These are phyloP conservation scores for Filobasidium uniguttulatum DNA, from an alignment of 1,284 basidiomycete genomes.

Conservation along the genomic window DNA sequence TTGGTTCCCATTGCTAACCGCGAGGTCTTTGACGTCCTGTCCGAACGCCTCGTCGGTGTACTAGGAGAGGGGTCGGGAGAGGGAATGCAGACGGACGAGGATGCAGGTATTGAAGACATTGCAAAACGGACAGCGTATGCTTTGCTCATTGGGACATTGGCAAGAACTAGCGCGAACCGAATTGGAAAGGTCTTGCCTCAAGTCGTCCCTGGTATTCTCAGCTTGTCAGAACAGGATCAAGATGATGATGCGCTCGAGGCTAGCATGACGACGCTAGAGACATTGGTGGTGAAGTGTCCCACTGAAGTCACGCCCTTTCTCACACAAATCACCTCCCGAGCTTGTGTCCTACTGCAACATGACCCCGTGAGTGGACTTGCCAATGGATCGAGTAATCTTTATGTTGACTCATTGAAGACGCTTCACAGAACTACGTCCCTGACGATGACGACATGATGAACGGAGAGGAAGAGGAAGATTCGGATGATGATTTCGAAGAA, in stretches of 20 bases:
- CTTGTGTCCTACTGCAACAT: conserved; percentile 69
- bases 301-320: conserved; percentile 64
- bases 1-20: conserved; percentile 4
- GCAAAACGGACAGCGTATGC: conserved; percentile 16
- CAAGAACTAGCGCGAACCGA: conserved; percentile 9
- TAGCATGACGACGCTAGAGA: conserved; percentile 55
- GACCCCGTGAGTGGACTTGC: conserved; percentile 58
- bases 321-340: conserved; percentile 51
- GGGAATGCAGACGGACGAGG: conserved; percentile 12
- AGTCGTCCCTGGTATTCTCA: conserved; percentile 16
- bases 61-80: conserved; percentile 6
- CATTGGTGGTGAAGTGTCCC: conserved; percentile 67
- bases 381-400: neutral
- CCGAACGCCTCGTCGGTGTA: neutral
- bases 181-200: conserved; percentile 12
- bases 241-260: conserved; percentile 42
- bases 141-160: conserved; percentile 15
- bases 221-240: conserved; percentile 26
- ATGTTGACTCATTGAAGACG: neutral
- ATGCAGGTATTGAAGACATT: neutral
- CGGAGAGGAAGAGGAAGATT: conserved; percentile 45
- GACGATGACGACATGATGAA: conserved; percentile 58
- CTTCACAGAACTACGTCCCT: conserved; percentile 64
- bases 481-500: conserved; percentile 36
- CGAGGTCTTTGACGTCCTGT: conserved; percentile 10